Evolutionary conservation across 306 rosid genomes (phyloP).

Genomic region (Urtica urens): DNA sequence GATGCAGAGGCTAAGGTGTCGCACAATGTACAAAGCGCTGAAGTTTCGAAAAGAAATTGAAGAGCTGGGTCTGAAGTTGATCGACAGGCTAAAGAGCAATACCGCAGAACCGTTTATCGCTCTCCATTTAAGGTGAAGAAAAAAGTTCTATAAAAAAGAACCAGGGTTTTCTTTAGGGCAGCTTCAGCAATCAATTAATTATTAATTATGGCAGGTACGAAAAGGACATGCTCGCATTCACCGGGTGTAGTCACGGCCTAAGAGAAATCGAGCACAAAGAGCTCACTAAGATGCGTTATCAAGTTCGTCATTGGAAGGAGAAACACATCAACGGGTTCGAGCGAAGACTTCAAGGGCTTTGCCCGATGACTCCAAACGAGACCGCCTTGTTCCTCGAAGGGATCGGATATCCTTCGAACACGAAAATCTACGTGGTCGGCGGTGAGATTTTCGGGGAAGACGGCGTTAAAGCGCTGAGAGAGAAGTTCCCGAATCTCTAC

Average conservation of each 20-base stretch:
- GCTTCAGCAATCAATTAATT: background rate
- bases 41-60: constrained; percentile 35
- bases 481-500: constrained; percentile 35
- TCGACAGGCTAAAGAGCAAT: constrained; percentile 33
- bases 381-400: constrained; percentile 51
- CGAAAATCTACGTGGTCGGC: constrained; percentile 44
- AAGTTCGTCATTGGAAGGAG: constrained; percentile 47
- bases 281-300: constrained; percentile 28
- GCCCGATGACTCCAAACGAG: constrained; percentile 85
- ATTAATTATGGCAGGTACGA: constrained; percentile 39
- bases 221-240: constrained; percentile 75
- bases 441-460: constrained; percentile 40
- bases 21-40: constrained; percentile 51
- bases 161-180: too few species aligned
- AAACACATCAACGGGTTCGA: constrained; percentile 35
- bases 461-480: constrained; percentile 29
- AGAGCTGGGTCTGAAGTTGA: constrained; percentile 41
- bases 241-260: constrained; percentile 57
- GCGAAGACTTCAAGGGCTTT: constrained; percentile 32
- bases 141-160: background rate
- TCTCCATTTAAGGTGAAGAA: constrained; percentile 48
- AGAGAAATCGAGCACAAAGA: constrained; percentile 30
- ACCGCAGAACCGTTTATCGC: constrained; percentile 29
- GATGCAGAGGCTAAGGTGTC: constrained; percentile 44
- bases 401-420: constrained; percentile 49